Conservation (phyloP, 176 grass and related monocot genomes). For the Paspalum notatum region DNA sequence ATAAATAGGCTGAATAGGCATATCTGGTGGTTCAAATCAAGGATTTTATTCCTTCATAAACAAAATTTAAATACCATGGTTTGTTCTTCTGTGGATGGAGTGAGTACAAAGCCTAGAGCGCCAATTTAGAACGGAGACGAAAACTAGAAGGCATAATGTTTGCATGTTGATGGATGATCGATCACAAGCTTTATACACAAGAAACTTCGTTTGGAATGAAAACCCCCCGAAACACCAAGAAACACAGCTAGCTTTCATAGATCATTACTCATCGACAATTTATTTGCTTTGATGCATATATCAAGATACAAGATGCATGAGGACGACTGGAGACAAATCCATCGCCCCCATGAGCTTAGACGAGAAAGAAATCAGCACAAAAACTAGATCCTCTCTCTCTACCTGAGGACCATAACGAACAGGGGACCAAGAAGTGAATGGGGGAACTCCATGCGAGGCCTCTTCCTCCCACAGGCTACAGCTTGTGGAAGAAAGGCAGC, state of each 20-base stretch:
- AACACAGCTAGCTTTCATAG: background rate
- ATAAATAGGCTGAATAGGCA: too few species aligned
- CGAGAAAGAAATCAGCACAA: background rate
- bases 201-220: background rate
- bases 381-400: constrained; percentile 19
- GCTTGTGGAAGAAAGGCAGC: constrained; percentile 42
- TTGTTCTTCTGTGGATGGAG: too few species aligned
- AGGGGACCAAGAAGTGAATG: constrained; percentile 56
- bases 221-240: background rate
- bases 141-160: background rate
- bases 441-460: constrained; percentile 51
- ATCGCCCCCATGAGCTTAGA: background rate
- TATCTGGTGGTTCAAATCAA: too few species aligned
- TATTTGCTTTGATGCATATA: background rate
- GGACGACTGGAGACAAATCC: constrained; percentile 9
- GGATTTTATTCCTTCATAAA: too few species aligned
- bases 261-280: background rate
- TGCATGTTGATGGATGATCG: background rate
- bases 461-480: constrained; percentile 38
- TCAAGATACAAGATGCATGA: constrained; percentile 26
- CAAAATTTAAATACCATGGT: too few species aligned
- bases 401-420: constrained; percentile 11
- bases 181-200: background rate
- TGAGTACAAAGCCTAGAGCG: too few species aligned
- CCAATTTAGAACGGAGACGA: background rate